Conservation (phyloP, 192 early-diverging fungal species). For the Funneliformis geosporum region DNA sequence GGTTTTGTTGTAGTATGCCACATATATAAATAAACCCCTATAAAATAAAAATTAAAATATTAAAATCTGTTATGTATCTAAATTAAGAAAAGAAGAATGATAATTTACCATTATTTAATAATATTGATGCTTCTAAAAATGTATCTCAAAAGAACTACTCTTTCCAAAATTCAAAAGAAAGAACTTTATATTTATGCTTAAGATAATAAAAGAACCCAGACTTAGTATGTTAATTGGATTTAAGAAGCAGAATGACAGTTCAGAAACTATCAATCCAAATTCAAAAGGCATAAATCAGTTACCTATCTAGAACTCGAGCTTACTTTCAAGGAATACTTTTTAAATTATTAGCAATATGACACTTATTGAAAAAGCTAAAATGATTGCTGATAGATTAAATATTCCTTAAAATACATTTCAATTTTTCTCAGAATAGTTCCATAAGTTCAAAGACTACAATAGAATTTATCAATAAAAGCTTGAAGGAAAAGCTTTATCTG, state of each 20-base stretch:
- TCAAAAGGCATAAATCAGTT: background rate
- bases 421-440: background rate
- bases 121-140: too few relatives aligned
- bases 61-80: too few relatives aligned
- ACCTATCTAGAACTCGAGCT: background rate
- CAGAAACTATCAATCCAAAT: background rate
- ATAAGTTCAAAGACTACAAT: background rate
- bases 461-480: too few relatives aligned
- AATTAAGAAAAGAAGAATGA: too few relatives aligned
- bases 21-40: too few relatives aligned
- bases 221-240: conserved; percentile 1
- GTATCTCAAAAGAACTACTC: background rate
- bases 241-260: background rate
- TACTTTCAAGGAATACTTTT: background rate
- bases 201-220: background rate
- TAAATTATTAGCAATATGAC: too few relatives aligned
- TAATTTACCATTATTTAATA: too few relatives aligned
- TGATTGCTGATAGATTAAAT: background rate
- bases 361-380: too few relatives aligned
- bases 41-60: too few relatives aligned
- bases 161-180: background rate
- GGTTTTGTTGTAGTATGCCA: too few relatives aligned
- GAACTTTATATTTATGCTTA: background rate
- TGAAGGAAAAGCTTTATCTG: background rate
- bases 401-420: background rate